These are phyloP conservation scores for Vachellia pachyceras DNA, from an alignment of 306 rosid species.

Conservation along the genomic window DNA sequence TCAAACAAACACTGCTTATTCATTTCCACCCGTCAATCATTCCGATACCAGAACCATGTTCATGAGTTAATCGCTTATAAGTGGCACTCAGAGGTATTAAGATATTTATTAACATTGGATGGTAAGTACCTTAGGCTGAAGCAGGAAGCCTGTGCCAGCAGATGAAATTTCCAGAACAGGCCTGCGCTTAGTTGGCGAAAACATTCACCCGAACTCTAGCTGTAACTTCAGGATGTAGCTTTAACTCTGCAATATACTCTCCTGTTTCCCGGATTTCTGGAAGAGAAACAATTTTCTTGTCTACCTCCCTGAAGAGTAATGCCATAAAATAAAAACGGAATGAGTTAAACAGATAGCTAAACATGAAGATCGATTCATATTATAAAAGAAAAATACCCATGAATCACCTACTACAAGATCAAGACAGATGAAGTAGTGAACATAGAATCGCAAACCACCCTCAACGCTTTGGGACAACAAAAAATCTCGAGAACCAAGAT, in stretches of 20 bases:
- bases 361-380: constrained; percentile 1
- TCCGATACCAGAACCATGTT: not conserved
- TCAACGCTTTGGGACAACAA: not conserved
- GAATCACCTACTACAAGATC: not conserved
- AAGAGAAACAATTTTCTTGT: constrained; percentile 84
- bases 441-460: not conserved
- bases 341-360: constrained; percentile 18
- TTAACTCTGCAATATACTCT: constrained; percentile 80
- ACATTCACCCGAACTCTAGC: constrained; percentile 82
- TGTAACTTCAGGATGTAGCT: constrained; percentile 95
- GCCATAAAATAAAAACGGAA: constrained; percentile 18
- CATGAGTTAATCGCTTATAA: not conserved
- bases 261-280: constrained; percentile 82
- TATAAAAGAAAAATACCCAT: not conserved
- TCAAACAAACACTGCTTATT: not conserved
- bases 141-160: constrained; percentile 11
- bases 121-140: constrained; percentile 9
- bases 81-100: not conserved
- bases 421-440: constrained; percentile 10
- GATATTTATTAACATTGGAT: too few relatives aligned
- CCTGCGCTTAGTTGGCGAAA: constrained; percentile 64
- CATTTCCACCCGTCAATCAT: not conserved
- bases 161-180: constrained; percentile 4
- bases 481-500: constrained; percentile 28
- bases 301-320: constrained; percentile 71